These are phyloP conservation scores for Pleochaeta shiraiana DNA, from an alignment of 2,329 filamentous ascomycete genomes.

Conservation along the genomic window DNA sequence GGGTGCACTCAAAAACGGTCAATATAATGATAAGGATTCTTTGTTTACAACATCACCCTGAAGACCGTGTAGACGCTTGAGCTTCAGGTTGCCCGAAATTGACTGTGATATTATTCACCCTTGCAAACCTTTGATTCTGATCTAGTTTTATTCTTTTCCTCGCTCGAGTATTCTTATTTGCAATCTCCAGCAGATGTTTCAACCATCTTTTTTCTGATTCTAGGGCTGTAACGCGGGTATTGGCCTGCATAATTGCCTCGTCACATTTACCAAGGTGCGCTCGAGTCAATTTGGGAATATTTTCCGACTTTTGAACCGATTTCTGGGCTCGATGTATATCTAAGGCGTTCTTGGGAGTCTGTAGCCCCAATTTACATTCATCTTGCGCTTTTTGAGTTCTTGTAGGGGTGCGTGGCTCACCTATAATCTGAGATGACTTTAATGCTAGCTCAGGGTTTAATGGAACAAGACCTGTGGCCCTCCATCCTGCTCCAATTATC, in stretches of 20 bases:
- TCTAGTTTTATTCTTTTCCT: neutral
- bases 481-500: neutral
- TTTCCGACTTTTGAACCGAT: neutral
- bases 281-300: neutral
- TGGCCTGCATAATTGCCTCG: neutral
- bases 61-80: neutral
- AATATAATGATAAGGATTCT: too few species aligned
- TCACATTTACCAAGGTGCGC: neutral
- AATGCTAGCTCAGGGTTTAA: neutral
- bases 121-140: neutral
- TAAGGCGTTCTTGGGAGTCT: neutral
- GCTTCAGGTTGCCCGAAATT: constrained; percentile 1
- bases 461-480: neutral
- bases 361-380: neutral
- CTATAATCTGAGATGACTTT: neutral
- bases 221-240: neutral
- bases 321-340: neutral
- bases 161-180: neutral
- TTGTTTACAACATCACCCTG: constrained; percentile 3
- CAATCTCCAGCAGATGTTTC: neutral
- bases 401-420: neutral
- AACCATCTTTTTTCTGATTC: neutral
- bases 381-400: neutral
- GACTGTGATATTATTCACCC: neutral
- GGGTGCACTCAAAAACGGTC: too few species aligned